Evolutionary conservation across 257 asterid species (phyloP).

Genomic region (Ajuga chamaepitys): DNA sequence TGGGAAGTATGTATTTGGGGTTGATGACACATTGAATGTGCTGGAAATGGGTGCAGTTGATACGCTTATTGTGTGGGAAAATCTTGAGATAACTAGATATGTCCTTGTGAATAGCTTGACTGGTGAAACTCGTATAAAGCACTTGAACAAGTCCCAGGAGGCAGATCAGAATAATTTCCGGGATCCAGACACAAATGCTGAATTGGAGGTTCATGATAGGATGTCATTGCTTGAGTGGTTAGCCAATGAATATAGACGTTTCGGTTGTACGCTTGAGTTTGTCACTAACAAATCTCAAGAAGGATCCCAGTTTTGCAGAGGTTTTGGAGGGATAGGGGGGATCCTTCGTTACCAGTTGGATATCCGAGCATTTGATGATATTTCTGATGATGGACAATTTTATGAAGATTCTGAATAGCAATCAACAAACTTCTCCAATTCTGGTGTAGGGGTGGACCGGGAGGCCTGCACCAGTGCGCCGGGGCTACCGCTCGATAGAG

Average conservation of each 20-base stretch:
- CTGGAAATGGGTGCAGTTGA: slow-evolving; percentile 41
- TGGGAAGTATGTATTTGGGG: slow-evolving; percentile 36
- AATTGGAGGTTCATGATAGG: slow-evolving; percentile 32
- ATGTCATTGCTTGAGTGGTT: slow-evolving; percentile 28
- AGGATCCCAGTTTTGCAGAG: slow-evolving; percentile 38
- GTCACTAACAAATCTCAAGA: slow-evolving; percentile 39
- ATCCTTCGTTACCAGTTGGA: slow-evolving; percentile 35
- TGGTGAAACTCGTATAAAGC: slow-evolving; percentile 22
- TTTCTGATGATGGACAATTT: slow-evolving; percentile 26
- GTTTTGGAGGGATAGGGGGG: slow-evolving; percentile 39
- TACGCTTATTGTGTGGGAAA: slow-evolving; percentile 39
- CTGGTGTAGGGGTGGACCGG: slow-evolving; percentile 33
- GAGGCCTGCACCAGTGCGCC: slow-evolving; percentile 29
- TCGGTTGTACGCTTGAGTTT: slow-evolving; percentile 34
- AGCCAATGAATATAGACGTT: slow-evolving; percentile 22
- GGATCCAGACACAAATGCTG: slow-evolving; percentile 30
- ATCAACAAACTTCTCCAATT: slow-evolving; percentile 17
- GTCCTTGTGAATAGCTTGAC: slow-evolving; percentile 19
- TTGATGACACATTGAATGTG: slow-evolving; percentile 32
- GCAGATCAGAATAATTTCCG: slow-evolving; percentile 28
- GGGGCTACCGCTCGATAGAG: slow-evolving; percentile 19
- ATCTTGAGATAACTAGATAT: slow-evolving; percentile 30
- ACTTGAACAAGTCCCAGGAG: slow-evolving; percentile 36
- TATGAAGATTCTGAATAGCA: slow-evolving; percentile 36
- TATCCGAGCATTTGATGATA: slow-evolving; percentile 31